Evolutionary conservation across 495 filamentous ascomycete genomes (phyloP).

Genomic region (Sporormia fimetaria): DNA sequence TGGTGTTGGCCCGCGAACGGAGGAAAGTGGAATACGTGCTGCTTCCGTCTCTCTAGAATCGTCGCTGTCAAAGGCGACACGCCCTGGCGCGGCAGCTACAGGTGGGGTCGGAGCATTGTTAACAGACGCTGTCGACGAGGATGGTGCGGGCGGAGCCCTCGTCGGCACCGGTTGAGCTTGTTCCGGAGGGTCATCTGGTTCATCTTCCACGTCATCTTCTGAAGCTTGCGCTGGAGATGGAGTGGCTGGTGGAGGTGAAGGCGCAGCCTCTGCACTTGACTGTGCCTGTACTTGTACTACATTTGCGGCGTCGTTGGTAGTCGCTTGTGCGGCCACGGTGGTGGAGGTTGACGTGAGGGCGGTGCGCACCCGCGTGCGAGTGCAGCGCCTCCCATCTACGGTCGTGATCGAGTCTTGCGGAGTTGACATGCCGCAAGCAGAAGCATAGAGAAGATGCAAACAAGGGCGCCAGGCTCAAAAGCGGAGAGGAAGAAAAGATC

Average conservation of each 20-base stretch:
- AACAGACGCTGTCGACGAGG: not conserved
- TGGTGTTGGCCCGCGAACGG: no score
- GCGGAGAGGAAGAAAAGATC: conserved; percentile 11
- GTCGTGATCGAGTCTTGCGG: conserved; percentile 21
- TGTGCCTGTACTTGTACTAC: no score
- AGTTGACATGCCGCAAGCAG: conserved; percentile 25
- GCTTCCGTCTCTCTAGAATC: no score
- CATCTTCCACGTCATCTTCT: no score
- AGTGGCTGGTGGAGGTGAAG: conserved; percentile 8
- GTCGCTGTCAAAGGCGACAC: no score
- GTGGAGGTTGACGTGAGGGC: conserved; percentile 10
- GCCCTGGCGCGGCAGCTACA: not conserved
- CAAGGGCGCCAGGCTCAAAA: conserved; percentile 10
- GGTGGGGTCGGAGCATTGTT: not conserved
- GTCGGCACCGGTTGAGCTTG: no score
- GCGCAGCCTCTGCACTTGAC: conserved; percentile 9
- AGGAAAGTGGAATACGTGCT: no score
- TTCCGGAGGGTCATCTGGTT: no score
- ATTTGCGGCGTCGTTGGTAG: conserved; percentile 9
- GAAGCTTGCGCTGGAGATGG: conserved; percentile 3
- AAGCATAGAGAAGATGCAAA: conserved; percentile 22
- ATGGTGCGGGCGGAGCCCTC: not conserved
- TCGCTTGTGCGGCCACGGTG: conserved; percentile 7
- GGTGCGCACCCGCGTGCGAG: conserved; percentile 17
- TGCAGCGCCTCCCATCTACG: conserved; percentile 23